Evolutionary conservation across 23 red algal species (phyloP), one percentile per base, ranked within the genome.

Genomic region (Gracilariopsis chorda): DNA sequence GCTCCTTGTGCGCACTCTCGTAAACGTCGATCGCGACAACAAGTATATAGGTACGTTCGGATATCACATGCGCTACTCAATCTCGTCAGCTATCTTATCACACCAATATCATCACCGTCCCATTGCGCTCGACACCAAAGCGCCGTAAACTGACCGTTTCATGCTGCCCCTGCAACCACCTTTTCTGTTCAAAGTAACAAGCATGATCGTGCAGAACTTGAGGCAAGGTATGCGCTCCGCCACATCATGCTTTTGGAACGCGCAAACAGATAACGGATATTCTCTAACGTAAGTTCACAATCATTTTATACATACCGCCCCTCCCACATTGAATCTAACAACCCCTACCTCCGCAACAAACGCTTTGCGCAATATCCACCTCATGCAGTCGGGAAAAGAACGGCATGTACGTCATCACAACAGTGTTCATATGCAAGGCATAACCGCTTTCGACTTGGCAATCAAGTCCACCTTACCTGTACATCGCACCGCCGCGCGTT

Each of bases 381-480:
- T 17, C 33, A 9, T 19, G 30, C 89, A 92, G 89, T 14, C 57
- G 70, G 30, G 91, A 94, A 61, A 64, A 76, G 35, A 79, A 79
- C 56, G 80, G 71, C 32, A 94, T 94, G 91, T 94, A 94, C 53
- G 91, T 94, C 63, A 94, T 94, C 48, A 94, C 91, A 55, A 94
- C 91, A 29, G 71, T 94, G 27, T 94, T 94, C 82, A 58, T 86
- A 36, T 94, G 91, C 59, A 80, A 94, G 65, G 56, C 91, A 67
- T 94, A 55, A 86, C 56, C 55, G 47, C 37, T 73, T 73, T 35
- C 40, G 8, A 24, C 47, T 73, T 73, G 67, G 67, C 28, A 46
- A 73, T 73, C 28, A 73, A 73, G 21, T 73, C 19, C 67, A 1
- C 47, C 67, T 45, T 25, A 68, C 29, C 33, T 73, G 67, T 73